Conservation (phyloP, 495 filamentous ascomycete species). For the Venustampulla echinocandica region DNA sequence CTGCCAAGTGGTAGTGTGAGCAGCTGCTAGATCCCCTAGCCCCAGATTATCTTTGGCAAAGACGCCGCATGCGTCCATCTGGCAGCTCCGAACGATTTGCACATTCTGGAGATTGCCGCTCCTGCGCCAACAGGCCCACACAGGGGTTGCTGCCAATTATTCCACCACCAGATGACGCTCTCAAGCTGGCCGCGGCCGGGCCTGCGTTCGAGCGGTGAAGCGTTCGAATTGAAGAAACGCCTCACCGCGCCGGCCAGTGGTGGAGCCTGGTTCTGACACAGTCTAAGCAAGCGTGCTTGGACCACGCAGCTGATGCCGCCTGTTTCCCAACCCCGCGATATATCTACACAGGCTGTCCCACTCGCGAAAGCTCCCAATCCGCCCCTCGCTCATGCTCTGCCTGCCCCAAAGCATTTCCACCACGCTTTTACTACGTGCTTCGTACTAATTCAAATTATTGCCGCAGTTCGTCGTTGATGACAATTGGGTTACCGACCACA, state of each 20-base stretch:
- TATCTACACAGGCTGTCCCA: too few relatives aligned
- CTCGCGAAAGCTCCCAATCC: not conserved
- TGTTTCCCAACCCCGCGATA: constrained; percentile 19
- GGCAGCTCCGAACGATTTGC: too few relatives aligned
- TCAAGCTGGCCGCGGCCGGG: not conserved
- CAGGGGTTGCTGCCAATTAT: too few relatives aligned
- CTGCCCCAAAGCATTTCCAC: not conserved
- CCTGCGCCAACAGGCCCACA: too few relatives aligned
- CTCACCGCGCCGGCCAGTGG: constrained; percentile 5
- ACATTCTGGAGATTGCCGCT: not conserved
- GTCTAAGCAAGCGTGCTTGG: constrained; percentile 14
- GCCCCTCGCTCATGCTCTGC: not conserved
- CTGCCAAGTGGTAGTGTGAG: constrained; percentile 6
- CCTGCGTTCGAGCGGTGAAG: constrained; percentile 22
- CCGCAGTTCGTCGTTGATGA: constrained; percentile 85
- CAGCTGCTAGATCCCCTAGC: too few relatives aligned
- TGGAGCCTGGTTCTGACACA: constrained; percentile 12
- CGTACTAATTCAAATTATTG: constrained; percentile 3
- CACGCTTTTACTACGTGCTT: not conserved
- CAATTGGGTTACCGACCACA: constrained; percentile 72
- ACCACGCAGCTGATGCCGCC: constrained; percentile 7
- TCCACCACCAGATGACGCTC: too few relatives aligned
- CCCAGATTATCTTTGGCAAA: too few relatives aligned
- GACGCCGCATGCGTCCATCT: too few relatives aligned
- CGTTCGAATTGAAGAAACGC: constrained; percentile 9